Evolutionary conservation across 768 basidiomycete species (phyloP), one percentile per base, ranked within the genome.

Genomic region (Trametes villosa): DNA sequence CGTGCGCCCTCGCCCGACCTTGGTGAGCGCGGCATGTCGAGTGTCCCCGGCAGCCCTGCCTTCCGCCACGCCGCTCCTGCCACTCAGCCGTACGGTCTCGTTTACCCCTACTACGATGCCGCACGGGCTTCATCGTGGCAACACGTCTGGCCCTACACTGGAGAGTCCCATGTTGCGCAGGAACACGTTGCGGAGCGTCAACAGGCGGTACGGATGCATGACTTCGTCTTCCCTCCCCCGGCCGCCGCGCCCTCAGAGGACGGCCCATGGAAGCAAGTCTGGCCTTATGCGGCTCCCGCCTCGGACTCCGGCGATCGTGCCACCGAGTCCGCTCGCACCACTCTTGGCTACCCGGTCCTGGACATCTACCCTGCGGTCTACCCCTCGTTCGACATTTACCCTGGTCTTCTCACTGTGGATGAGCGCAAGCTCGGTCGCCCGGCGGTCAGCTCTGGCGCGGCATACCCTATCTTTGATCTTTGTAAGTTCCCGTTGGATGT

Each of bases 311-410:
- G n/a, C 4, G 36, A 41, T 22, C 48, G 22, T 7, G 51, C 12
- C 33, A 15, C 24, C 5, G 34, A 22, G 52, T n/a, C 40, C 30
- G 34, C 33, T 38, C n/a, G 30, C 18, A 45, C 20, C 9, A n/a
- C 34, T 22, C 48, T 58, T 46, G 42, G 65, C 52, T 67, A 59
- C 48, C 41, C 64, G 54, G 45, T 53, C 34, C 20, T 71, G 65
- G 66, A 68, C 62, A 24, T 67, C 78, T 78, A 79, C 66, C 68
- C 70, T 51, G 68, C 75, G 53, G 67, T 72, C 45, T 82, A 83
- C 68, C 79, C 81, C 15, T 67, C 78, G 20, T 57, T 74, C 56
- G 60, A 57, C 26, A 73, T 79, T 29, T 80, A 81, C 60, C 73
- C 75, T 7, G 41, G 65, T 13, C 48, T 67, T 9, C 42, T 55